These are phyloP conservation scores for Chaetomium sp. DNA, from an alignment of 2,329 filamentous ascomycete species.

Conservation along the genomic window DNA sequence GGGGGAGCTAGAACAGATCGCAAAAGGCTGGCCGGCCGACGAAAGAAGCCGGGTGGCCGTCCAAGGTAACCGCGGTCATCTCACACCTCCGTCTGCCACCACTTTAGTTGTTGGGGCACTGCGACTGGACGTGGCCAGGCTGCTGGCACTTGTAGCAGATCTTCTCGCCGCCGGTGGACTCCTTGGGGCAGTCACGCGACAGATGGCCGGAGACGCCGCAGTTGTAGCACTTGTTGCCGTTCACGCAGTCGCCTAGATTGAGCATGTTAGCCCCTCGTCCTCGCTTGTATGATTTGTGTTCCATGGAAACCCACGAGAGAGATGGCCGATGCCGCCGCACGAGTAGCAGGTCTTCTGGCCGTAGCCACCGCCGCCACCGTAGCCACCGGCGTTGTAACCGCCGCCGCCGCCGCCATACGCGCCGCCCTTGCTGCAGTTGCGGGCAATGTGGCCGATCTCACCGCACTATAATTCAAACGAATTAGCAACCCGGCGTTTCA, in stretches of 20 bases:
- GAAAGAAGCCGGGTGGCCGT: slow-evolving; percentile 18
- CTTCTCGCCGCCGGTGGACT: slow-evolving; percentile 80
- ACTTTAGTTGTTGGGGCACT: slow-evolving; percentile 75
- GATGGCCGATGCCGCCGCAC: slow-evolving; percentile 93
- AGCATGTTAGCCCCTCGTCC: slow-evolving; percentile 4
- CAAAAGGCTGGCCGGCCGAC: slow-evolving; percentile 17
- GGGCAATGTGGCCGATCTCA: slow-evolving; percentile 92
- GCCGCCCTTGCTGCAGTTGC: slow-evolving; percentile 68
- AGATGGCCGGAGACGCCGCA: slow-evolving; percentile 91
- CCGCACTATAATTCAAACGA: slow-evolving; percentile 56
- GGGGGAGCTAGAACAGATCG: slow-evolving; percentile 15
- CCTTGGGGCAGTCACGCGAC: slow-evolving; percentile 91
- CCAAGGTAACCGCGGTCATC: slow-evolving; percentile 16
- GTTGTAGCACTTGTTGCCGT: slow-evolving; percentile 99
- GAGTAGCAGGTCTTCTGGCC: slow-evolving; percentile 85
- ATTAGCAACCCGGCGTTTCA: slow-evolving; percentile 1
- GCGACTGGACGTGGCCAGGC: slow-evolving; percentile 82
- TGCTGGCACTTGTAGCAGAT: slow-evolving; percentile 96
- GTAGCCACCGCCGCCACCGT: slow-evolving; percentile 40
- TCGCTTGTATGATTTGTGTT: background rate
- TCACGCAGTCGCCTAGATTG: slow-evolving; percentile 73
- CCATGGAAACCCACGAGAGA: slow-evolving; percentile 61
- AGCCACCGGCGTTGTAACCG: slow-evolving; percentile 41
- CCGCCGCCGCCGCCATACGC: slow-evolving; percentile 36
- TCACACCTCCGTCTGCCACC: slow-evolving; percentile 10